These are phyloP conservation scores for Calonectria honghensis DNA, from an alignment of 2,329 filamentous ascomycete genomes.

Conservation along the genomic window DNA sequence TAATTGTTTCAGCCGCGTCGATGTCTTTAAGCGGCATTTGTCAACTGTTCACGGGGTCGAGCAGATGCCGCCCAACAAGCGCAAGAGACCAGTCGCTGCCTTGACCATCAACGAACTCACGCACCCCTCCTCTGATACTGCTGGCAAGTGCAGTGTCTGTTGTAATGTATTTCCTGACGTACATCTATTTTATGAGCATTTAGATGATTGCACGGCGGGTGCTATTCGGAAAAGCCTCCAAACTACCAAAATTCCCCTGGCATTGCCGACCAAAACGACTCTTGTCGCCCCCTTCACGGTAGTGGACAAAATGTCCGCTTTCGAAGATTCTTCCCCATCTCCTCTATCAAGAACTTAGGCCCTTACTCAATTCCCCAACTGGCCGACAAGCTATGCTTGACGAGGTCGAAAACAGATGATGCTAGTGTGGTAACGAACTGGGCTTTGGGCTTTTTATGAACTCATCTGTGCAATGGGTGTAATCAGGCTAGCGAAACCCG, in stretches of 20 bases:
- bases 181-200: conserved; percentile 98
- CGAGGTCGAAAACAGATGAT: neutral
- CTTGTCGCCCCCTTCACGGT: neutral
- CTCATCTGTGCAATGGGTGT: neutral
- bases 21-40: conserved; percentile 96
- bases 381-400: neutral
- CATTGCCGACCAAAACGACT: neutral
- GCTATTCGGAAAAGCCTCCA: neutral
- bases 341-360: neutral
- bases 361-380: neutral
- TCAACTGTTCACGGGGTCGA: conserved; percentile 94
- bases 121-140: conserved; percentile 84
- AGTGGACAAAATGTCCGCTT: neutral
- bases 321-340: neutral
- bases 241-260: neutral
- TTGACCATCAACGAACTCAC: conserved; percentile 77
- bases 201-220: conserved; percentile 78
- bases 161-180: conserved; percentile 92
- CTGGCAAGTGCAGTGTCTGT: conserved; percentile 97
- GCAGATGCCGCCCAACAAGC: conserved; percentile 92
- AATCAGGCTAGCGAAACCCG: neutral
- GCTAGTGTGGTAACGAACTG: neutral
- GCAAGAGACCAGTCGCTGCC: conserved; percentile 77
- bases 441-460: neutral
- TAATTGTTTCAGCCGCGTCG: conserved; percentile 96